A percentile compares a stretch with the other conserved stretches of the same genome.
Evolutionary conservation across 2,329 filamentous ascomycete genomes (phyloP).

Genomic region (Pseudogymnoascus sp.): DNA sequence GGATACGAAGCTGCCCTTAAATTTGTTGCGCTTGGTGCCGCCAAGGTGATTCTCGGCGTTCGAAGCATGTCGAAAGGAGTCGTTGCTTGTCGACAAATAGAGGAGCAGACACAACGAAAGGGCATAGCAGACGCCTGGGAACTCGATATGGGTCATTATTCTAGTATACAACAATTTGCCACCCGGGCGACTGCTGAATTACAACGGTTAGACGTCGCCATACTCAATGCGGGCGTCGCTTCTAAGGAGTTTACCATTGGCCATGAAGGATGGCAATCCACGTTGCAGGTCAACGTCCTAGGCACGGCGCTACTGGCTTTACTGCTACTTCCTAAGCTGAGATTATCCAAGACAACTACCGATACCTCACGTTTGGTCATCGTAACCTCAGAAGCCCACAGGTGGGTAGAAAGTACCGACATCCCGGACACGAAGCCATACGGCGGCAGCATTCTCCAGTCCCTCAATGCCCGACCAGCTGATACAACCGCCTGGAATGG

Average conservation of each 20-base stretch:
- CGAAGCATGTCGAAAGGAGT: constrained; percentile 29
- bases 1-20: constrained; percentile 34
- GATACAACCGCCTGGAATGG: neutral
- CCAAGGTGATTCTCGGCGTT: constrained; percentile 34
- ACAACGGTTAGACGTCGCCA: constrained; percentile 7
- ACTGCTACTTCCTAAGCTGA: constrained; percentile 14
- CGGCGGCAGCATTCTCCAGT: neutral
- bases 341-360: constrained; percentile 5
- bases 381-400: neutral
- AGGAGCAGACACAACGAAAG: constrained; percentile 12
- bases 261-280: constrained; percentile 16
- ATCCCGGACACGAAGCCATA: neutral
- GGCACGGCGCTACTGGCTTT: constrained; percentile 16
- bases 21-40: constrained; percentile 28
- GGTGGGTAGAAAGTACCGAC: neutral
- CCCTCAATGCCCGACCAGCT: neutral
- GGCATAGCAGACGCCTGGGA: constrained; percentile 16
- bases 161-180: constrained; percentile 14
- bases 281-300: constrained; percentile 19
- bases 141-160: constrained; percentile 16
- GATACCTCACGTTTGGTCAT: neutral
- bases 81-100: constrained; percentile 25
- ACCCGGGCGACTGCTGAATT: neutral
- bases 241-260: neutral
- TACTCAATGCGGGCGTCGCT: constrained; percentile 10